Percentiles rank a stretch among this genome's conserved stretches.
Evolutionary conservation across 148 eudicot species (phyloP).

Genomic region (Cornus suecica): DNA sequence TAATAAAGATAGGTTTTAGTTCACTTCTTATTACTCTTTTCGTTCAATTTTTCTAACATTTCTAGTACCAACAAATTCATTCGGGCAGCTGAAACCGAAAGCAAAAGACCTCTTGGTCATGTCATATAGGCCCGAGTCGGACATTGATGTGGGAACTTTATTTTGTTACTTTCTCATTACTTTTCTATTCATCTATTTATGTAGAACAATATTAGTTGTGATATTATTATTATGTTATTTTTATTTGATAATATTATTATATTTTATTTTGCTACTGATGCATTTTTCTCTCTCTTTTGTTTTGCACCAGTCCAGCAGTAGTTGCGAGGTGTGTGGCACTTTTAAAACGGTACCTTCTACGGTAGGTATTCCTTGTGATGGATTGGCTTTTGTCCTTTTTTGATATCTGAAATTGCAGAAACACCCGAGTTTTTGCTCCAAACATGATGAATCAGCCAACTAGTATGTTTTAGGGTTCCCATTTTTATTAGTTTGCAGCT

Average conservation of each 20-base stretch:
- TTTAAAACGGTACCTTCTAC: slow-evolving; percentile 75
- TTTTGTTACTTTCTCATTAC: slow-evolving; percentile 1
- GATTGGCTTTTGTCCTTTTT: neutral
- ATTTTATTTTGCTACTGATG: slow-evolving; percentile 19
- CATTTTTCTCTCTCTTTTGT: neutral
- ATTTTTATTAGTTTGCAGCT: neutral
- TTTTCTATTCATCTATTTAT: slow-evolving; percentile 6
- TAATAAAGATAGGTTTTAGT: too few relatives aligned
- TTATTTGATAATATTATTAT: too few relatives aligned
- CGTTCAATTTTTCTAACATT: too few relatives aligned
- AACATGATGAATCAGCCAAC: neutral
- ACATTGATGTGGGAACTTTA: neutral
- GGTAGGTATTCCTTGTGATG: slow-evolving; percentile 41
- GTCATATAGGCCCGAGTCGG: too few relatives aligned
- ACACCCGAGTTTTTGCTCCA: neutral
- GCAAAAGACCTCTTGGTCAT: too few relatives aligned
- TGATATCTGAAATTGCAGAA: neutral
- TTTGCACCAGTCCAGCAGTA: slow-evolving; percentile 86
- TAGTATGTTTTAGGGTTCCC: neutral
- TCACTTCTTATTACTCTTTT: too few relatives aligned
- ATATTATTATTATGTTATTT: too few relatives aligned
- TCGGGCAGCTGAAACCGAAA: too few relatives aligned
- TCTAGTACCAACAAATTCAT: too few relatives aligned
- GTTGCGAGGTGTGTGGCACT: slow-evolving; percentile 90
- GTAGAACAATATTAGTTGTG: neutral